These are phyloP conservation scores for Coprinopsis sp. DNA, from an alignment of 768 basidiomycete species.

Conservation along the genomic window DNA sequence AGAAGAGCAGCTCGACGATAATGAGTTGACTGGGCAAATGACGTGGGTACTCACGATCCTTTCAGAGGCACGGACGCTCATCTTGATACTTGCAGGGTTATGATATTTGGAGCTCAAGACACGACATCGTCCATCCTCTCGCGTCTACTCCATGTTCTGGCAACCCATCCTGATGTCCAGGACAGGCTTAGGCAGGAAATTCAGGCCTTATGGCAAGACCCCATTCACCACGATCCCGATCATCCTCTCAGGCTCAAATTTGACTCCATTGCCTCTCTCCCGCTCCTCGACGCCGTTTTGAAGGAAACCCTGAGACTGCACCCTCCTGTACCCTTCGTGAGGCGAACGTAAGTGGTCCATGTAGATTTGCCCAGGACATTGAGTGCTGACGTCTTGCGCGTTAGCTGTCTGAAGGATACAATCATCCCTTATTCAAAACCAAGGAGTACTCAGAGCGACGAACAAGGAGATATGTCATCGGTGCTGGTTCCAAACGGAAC, in stretches of 20 bases:
- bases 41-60: conserved; percentile 28
- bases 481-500: conserved; percentile 44
- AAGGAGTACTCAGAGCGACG: background rate
- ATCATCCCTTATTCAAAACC: conserved; percentile 38
- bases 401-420: conserved; percentile 39
- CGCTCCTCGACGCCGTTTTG: conserved; percentile 41
- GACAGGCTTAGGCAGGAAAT: conserved; percentile 34
- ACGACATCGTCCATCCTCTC: conserved; percentile 44
- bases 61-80: background rate
- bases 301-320: conserved; percentile 46
- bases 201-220: conserved; percentile 16
- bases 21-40: conserved; percentile 46
- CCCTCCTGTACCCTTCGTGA: conserved; percentile 44
- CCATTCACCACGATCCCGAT: conserved; percentile 12
- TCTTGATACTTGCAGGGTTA: conserved; percentile 27
- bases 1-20: conserved; percentile 35
- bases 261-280: conserved; percentile 29
- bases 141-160: conserved; percentile 36
- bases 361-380: background rate
- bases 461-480: conserved; percentile 20
- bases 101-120: conserved; percentile 49
- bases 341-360: conserved; percentile 33
- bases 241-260: conserved; percentile 11
- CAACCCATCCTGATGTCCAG: conserved; percentile 36
- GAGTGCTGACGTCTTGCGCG: background rate